Evolutionary conservation across 306 rosid genomes (phyloP).

Genomic region (Purshia tridentata): DNA sequence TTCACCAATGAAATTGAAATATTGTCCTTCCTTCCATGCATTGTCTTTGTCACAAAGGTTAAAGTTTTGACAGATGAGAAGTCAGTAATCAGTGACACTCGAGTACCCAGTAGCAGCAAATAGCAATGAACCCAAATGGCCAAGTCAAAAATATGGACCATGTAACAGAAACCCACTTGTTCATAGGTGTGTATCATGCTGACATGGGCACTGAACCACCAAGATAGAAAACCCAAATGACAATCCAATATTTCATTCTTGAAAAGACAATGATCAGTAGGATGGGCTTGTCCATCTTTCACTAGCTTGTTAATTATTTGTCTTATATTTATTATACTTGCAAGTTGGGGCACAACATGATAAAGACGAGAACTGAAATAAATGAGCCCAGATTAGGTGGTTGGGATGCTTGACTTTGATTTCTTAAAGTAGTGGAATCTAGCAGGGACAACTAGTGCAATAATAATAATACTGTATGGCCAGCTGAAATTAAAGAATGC

Average conservation of each 20-base stretch:
- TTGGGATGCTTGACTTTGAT: background rate
- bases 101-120: background rate
- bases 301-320: background rate
- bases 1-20: background rate
- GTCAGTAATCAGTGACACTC: background rate
- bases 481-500: background rate
- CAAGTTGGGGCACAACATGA: background rate
- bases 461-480: too few species aligned
- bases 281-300: too few species aligned
- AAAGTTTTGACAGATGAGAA: background rate
- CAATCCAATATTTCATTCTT: too few species aligned
- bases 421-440: background rate
- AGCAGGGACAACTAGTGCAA: background rate
- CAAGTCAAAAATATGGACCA: background rate
- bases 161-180: background rate
- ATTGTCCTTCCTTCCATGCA: background rate
- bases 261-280: too few species aligned
- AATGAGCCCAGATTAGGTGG: background rate
- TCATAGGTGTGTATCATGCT: background rate
- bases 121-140: background rate
- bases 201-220: too few species aligned
- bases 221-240: too few species aligned
- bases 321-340: background rate
- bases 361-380: background rate
- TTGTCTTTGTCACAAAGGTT: constrained; percentile 7